A percentile compares a stretch with the other conserved stretches of the same genome.
Evolutionary conservation across 805 yeast genomes (phyloP).

Genomic region (Myxozyma neglecta): DNA sequence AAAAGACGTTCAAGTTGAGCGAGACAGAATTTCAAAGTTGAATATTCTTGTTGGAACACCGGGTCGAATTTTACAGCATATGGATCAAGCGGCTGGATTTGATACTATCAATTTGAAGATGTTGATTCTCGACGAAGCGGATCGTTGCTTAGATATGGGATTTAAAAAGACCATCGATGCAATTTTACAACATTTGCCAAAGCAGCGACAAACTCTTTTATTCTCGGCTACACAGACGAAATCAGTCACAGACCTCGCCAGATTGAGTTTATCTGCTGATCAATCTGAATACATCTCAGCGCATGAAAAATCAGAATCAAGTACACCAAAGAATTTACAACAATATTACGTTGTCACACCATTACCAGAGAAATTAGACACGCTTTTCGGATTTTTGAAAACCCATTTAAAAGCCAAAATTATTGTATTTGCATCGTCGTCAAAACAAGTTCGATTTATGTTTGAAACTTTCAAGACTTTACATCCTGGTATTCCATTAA

Average conservation of each 20-base stretch:
- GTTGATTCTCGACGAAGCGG: constrained; percentile 87
- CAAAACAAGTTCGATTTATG: constrained; percentile 87
- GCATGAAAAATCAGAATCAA: constrained; percentile 41
- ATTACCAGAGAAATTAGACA: constrained; percentile 78
- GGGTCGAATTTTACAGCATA: constrained; percentile 83
- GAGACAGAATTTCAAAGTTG: constrained; percentile 73
- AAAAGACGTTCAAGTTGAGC: constrained; percentile 78
- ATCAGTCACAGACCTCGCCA: constrained; percentile 75
- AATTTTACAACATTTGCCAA: constrained; percentile 73
- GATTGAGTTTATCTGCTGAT: constrained; percentile 54
- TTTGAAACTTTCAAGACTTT: constrained; percentile 77
- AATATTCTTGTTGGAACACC: constrained; percentile 90
- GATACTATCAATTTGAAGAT: constrained; percentile 73
- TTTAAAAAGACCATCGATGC: constrained; percentile 80
- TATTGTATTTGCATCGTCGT: constrained; percentile 79
- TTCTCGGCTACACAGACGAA: constrained; percentile 91
- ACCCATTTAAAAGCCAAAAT: constrained; percentile 79
- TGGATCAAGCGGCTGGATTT: constrained; percentile 84
- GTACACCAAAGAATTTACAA: constrained; percentile 81
- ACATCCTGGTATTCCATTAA: constrained; percentile 94
- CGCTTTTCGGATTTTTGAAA: constrained; percentile 80
- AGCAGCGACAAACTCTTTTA: constrained; percentile 75
- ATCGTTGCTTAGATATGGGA: constrained; percentile 90
- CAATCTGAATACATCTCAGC: constrained; percentile 63
- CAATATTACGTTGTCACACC: constrained; percentile 76